Evolutionary conservation across 2,329 filamentous ascomycete genomes (phyloP), one percentile per base, ranked within the genome.

Genomic region (Penicillium sp.): DNA sequence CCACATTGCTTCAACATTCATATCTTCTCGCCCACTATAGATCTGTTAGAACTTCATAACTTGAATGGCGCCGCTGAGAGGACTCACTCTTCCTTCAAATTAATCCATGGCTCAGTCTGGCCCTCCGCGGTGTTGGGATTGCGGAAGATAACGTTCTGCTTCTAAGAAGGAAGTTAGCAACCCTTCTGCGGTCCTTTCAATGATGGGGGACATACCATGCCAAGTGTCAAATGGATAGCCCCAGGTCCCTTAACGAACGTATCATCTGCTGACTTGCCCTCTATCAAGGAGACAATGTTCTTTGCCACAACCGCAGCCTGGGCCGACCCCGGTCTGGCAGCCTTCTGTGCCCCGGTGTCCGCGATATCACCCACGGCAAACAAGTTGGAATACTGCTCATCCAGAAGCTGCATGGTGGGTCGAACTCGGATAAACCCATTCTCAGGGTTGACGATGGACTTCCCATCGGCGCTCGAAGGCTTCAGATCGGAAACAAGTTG

Each of bases 1-100:
- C 72, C 72, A 75, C 60, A 72, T 69, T 3, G 56, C 63, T 51
- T 73, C 71, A 5, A 74, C 71, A 21, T 68, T 69, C 68, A 75
- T 72, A 52, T 75, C 72, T 46, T 71, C 72, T 52, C 55, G 65
- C 6, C 71, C 71, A 57, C 71, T 75, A 4, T 8, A 16, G 14
- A 39, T 18, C 8, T 18, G 32, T 38, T 21, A 36, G 54, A 13
- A 14, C 32, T 5, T 13, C 10, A 6, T 22, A 10, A 24, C 13
- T 3, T n/a, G 21, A n/a, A 39, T 16, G 5, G 6, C 22, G 9
- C 5, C n/a, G 4, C 4, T 4, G 21, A 3, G 5, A 18, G 49
- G 1, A 62, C 70, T 66, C 62, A 74, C 72, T 73, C 70, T 36
- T 65, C 47, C 45, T 66, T 70, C 43, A 66, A 56, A 5, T 66